Percentiles rank a stretch among this genome's conserved stretches.
These are phyloP conservation scores for Trichoderma cornu-damae DNA, from an alignment of 2,329 filamentous ascomycete genomes.

Conservation along the genomic window DNA sequence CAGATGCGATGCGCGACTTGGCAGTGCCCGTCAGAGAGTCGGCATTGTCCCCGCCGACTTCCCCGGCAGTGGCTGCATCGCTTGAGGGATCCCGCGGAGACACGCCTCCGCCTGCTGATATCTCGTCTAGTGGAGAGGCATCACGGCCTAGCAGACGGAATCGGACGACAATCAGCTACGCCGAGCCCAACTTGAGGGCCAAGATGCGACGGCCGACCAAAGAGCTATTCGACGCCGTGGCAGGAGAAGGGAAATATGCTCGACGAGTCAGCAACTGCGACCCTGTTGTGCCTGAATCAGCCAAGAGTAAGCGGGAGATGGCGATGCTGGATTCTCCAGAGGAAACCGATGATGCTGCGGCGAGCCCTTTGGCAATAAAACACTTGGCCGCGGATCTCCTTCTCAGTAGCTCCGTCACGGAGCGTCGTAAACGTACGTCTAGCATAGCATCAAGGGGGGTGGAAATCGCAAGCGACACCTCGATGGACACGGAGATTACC, in stretches of 20 bases:
- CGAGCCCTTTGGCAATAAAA: slow-evolving; percentile 43
- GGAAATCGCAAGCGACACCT: slow-evolving; percentile 18
- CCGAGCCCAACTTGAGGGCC: slow-evolving; percentile 72
- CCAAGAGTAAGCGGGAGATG: slow-evolving; percentile 34
- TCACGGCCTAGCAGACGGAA: slow-evolving; percentile 62
- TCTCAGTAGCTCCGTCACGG: slow-evolving; percentile 33
- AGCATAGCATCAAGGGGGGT: slow-evolving; percentile 23
- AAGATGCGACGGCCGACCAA: slow-evolving; percentile 82
- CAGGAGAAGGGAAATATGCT: slow-evolving; percentile 54
- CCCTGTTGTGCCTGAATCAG: slow-evolving; percentile 24
- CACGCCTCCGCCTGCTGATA: slow-evolving; percentile 56
- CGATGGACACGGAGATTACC: slow-evolving; percentile 6
- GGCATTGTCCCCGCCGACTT: slow-evolving; percentile 42
- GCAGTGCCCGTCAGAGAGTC: slow-evolving; percentile 35
- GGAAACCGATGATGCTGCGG: slow-evolving; percentile 26
- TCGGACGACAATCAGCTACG: slow-evolving; percentile 68
- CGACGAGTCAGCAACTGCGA: slow-evolving; percentile 38
- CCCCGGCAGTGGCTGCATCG: slow-evolving; percentile 42
- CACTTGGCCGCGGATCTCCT: slow-evolving; percentile 27
- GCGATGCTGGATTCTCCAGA: slow-evolving; percentile 14
- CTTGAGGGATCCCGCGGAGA: slow-evolving; percentile 39
- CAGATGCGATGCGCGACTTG: slow-evolving; percentile 22
- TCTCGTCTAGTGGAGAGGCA: slow-evolving; percentile 51
- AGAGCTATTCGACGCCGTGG: slow-evolving; percentile 68
- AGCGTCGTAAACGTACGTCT: slow-evolving; percentile 40